Conservation (phyloP, 2,329 filamentous ascomycete species). For the Fusarium caatingaense region DNA sequence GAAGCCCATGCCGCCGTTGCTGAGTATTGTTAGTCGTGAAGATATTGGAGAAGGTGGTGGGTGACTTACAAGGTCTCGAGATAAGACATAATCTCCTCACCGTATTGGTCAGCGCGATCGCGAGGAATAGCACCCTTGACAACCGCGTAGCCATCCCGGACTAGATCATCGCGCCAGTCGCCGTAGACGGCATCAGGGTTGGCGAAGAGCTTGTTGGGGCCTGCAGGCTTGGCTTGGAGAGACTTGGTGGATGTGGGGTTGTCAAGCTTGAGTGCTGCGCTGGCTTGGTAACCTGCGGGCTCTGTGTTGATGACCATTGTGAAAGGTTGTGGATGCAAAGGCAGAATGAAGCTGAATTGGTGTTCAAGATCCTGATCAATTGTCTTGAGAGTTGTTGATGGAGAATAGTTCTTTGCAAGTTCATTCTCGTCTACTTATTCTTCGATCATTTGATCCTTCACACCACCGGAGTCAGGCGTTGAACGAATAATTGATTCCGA, state of each 20-base stretch:
- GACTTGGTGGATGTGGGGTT: slow-evolving; percentile 1
- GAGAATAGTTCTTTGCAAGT: accelerated
- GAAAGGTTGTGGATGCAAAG: accelerated
- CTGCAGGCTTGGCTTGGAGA: slow-evolving; percentile 15
- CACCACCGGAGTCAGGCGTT: accelerated
- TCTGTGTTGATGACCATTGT: slow-evolving; percentile 19
- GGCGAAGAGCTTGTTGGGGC: slow-evolving; percentile 5
- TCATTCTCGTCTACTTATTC: neutral
- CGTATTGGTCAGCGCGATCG: neutral
- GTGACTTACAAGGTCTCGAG: slow-evolving; percentile 1
- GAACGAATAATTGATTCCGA: neutral
- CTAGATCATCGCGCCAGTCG: slow-evolving; percentile 18
- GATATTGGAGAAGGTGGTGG: accelerated
- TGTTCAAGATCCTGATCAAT: neutral
- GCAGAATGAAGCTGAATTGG: neutral
- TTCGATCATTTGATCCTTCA: neutral
- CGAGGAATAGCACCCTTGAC: slow-evolving; percentile 5
- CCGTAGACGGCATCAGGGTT: neutral
- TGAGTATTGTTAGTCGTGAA: accelerated
- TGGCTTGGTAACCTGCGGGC: neutral
- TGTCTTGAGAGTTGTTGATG: neutral
- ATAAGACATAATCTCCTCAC: slow-evolving; percentile 3
- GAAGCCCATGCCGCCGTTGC: slow-evolving; percentile 16
- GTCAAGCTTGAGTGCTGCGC: neutral
- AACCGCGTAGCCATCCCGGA: slow-evolving; percentile 4